Percentiles rank a stretch among this genome's conserved stretches.
phyloP scores from a whole-genome alignment of 179 eudicot species.

The Actinidia chinensis region DNA sequence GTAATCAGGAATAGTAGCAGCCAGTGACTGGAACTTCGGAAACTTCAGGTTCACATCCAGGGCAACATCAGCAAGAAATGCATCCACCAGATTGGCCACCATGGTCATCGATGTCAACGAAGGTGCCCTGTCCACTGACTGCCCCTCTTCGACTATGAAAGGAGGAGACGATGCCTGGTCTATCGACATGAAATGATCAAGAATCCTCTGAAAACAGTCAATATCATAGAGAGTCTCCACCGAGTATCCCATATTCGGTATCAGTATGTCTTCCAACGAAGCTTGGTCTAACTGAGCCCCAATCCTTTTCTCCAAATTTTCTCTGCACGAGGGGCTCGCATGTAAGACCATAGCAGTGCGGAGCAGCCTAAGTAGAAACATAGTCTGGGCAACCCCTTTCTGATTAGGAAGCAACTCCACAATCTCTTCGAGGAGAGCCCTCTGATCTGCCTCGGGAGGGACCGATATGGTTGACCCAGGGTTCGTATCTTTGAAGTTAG shows the following conservation, averaged over 20 bases:
- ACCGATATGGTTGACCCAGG: slow-evolving; percentile 22
- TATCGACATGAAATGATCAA: slow-evolving; percentile 57
- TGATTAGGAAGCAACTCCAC: slow-evolving; percentile 46
- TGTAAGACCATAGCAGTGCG: slow-evolving; percentile 60
- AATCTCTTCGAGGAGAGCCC: slow-evolving; percentile 53
- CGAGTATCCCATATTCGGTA: slow-evolving; percentile 58
- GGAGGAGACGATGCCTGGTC: slow-evolving; percentile 59
- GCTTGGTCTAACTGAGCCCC: slow-evolving; percentile 75
- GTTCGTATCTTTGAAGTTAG: slow-evolving; percentile 24
- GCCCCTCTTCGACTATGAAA: slow-evolving; percentile 42
- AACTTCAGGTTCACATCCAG: slow-evolving; percentile 65
- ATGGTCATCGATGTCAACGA: slow-evolving; percentile 48
- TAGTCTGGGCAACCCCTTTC: slow-evolving; percentile 54
- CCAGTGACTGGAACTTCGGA: slow-evolving; percentile 64
- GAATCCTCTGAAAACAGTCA: slow-evolving; percentile 77
- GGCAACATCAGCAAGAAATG: slow-evolving; percentile 77
- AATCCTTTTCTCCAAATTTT: slow-evolving; percentile 58
- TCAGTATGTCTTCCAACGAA: slow-evolving; percentile 58
- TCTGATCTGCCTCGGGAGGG: slow-evolving; percentile 45
- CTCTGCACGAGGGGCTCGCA: slow-evolving; percentile 48
- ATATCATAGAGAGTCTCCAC: slow-evolving; percentile 71
- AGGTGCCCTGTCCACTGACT: slow-evolving; percentile 36
- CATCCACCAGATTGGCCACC: slow-evolving; percentile 73
- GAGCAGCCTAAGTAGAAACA: slow-evolving; percentile 51
- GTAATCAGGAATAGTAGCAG: slow-evolving; percentile 63